Evolutionary conservation across 305 asterid species (phyloP), one percentile per base, ranked within the genome.

Genomic region (Solanum hybrid): DNA sequence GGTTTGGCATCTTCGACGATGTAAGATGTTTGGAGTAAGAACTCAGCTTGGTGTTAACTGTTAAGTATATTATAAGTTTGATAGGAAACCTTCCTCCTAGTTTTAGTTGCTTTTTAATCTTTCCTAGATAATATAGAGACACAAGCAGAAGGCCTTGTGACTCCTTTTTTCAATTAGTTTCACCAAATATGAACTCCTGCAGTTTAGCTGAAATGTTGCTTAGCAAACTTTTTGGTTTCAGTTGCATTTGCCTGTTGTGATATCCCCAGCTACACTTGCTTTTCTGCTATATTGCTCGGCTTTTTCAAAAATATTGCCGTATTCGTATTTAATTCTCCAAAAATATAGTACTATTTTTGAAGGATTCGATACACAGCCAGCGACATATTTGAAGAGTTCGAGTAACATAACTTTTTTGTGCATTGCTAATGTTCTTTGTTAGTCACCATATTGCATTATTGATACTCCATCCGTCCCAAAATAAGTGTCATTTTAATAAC

Each of bases 61-160:
- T 46, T 33, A 46, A 84, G 69, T 84, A 34, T 28, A 84, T 57
- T 84, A 46, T 84, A 84, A 46, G 87, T 29, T 46, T 33, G 75
- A 84, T 51, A 84, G 88, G 88, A 84, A 84, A 42, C 16, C 11
- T 14, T 39, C 69, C 36, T 42, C 87, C 88, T 51, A 51, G 88
- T 51, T 82, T 42, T 83, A 83, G 87, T 83, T 34, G 40, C 40
- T 31, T 29, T 83, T 83, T 57, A 79, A 36, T 31, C 75, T 57
- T 85, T 85, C 76, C 76, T 20, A 85, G 88, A 61, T 61, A 61
- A 57, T 57, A 85, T 85, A 85, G 88, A 36, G 88, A 85, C 88
- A 51, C 88, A 85, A 85, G 88, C 88, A 85, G 31, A 85, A 85
- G 88, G 76, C 75, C 14, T 57, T 85, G 88, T 85, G 46, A 22